phyloP scores from a whole-genome alignment of 768 basidiomycete genomes.

The Rhizopogon rudus region DNA sequence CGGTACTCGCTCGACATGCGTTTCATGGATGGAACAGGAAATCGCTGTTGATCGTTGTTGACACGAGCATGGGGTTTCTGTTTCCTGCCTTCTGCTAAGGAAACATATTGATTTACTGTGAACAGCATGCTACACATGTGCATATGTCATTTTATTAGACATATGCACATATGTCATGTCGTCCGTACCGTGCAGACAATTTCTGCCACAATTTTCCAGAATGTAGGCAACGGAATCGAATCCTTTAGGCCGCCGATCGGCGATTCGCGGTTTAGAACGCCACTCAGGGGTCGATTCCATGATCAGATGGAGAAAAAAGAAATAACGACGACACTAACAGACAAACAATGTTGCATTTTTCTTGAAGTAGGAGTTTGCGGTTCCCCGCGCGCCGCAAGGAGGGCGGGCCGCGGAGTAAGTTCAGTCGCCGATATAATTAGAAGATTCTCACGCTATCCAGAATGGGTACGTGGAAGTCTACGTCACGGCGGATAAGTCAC shows the following conservation, averaged over 20 bases:
- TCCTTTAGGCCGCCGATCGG: constrained; percentile 19
- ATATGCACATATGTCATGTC: not conserved
- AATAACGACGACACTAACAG: constrained; percentile 1
- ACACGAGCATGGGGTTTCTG: constrained; percentile 2
- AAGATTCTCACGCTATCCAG: constrained; percentile 13
- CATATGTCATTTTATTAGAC: not conserved
- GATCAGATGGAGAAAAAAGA: not conserved
- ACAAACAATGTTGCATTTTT: constrained; percentile 2
- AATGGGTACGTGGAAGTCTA: not conserved
- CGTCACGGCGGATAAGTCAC: not conserved
- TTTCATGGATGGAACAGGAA: no score
- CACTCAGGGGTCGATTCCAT: constrained; percentile 6
- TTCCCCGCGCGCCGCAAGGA: constrained; percentile 1
- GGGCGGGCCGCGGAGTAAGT: constrained; percentile 26
- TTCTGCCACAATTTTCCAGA: not conserved
- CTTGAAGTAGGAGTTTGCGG: not conserved
- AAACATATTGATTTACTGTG: constrained; percentile 1
- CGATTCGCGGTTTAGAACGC: constrained; percentile 25
- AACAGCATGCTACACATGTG: not conserved
- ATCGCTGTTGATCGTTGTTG: constrained; percentile 6
- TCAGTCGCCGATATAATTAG: constrained; percentile 30
- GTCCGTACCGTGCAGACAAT: not conserved
- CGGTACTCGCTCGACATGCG: constrained; percentile 6
- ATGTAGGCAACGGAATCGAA: not conserved
- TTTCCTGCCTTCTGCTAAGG: not conserved